Evolutionary conservation across 768 basidiomycete genomes (phyloP).

Genomic region (Pulveroboletus sp.): DNA sequence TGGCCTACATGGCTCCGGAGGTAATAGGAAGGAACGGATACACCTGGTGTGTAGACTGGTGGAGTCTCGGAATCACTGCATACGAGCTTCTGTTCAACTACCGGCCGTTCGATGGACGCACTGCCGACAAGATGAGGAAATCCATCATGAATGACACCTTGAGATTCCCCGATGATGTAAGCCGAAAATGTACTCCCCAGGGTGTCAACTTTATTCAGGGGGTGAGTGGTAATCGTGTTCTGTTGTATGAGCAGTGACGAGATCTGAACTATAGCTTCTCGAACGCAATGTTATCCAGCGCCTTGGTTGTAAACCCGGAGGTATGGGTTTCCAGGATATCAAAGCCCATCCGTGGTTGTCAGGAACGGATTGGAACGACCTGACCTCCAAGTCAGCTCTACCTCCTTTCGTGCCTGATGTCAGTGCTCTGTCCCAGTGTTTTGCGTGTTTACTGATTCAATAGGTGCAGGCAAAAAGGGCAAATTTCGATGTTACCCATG

Average conservation of each 20-base stretch:
- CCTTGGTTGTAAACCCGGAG: conserved; percentile 71
- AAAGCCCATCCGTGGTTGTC: conserved; percentile 83
- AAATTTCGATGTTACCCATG: conserved; percentile 98
- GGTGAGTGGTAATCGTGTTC: conserved; percentile 42
- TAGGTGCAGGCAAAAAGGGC: conserved; percentile 77
- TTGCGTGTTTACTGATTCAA: conserved; percentile 1
- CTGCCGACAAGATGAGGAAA: conserved; percentile 81
- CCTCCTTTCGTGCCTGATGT: conserved; percentile 94
- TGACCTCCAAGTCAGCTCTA: conserved; percentile 64
- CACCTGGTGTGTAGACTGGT: conserved; percentile 91
- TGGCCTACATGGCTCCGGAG: conserved; percentile 99
- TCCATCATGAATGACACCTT: conserved; percentile 80
- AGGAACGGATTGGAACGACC: conserved; percentile 71
- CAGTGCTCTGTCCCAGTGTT: conserved; percentile 33
- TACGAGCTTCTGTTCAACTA: conserved; percentile 83
- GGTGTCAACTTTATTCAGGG: conserved; percentile 62
- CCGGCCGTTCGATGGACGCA: conserved; percentile 89
- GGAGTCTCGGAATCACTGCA: conserved; percentile 88
- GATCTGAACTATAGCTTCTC: conserved; percentile 54
- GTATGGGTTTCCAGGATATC: conserved; percentile 73
- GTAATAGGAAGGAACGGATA: conserved; percentile 91
- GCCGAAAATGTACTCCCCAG: conserved; percentile 56
- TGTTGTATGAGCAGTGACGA: conserved; percentile 9
- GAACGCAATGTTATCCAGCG: conserved; percentile 77
- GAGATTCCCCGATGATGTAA: conserved; percentile 68